phyloP scores from a whole-genome alignment of 495 filamentous ascomycete genomes.

The Cercophora sp. region DNA sequence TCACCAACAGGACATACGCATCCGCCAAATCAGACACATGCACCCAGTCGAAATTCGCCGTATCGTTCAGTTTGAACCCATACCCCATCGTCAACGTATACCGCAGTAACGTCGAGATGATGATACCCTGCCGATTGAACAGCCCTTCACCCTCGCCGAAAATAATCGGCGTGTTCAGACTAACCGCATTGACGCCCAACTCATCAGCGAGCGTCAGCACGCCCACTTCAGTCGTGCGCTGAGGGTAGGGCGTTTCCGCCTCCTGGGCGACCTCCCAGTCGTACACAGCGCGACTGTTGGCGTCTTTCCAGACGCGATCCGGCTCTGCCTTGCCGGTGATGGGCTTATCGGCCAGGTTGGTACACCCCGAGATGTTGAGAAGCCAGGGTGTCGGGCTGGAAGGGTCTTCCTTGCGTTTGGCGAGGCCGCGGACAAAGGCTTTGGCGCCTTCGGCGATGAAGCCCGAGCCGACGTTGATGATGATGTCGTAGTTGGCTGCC shows the following conservation, averaged over 20 bases:
- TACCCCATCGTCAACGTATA: neutral
- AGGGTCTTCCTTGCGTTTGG: neutral
- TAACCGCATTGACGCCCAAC: neutral
- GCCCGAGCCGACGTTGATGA: slow-evolving; percentile 9
- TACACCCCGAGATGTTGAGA: neutral
- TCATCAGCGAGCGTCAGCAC: neutral
- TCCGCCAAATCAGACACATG: neutral
- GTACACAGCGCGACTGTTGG: neutral
- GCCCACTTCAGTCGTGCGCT: neutral
- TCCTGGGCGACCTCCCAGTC: neutral
- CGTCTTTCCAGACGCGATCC: neutral
- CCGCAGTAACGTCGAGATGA: neutral
- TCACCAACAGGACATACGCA: neutral
- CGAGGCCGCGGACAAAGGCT: slow-evolving; percentile 6
- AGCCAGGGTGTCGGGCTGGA: neutral
- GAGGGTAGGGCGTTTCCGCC: neutral
- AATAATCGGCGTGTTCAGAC: neutral
- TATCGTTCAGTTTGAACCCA: neutral
- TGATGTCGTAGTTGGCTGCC: slow-evolving; percentile 5
- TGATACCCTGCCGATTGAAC: neutral
- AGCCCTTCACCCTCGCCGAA: neutral
- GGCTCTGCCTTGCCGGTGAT: neutral
- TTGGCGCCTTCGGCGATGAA: slow-evolving; percentile 4
- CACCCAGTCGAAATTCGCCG: neutral
- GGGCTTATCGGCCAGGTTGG: neutral